Evolutionary conservation across 352 stramenopile species (phyloP).

Genomic region (Blastocystis sp.): DNA sequence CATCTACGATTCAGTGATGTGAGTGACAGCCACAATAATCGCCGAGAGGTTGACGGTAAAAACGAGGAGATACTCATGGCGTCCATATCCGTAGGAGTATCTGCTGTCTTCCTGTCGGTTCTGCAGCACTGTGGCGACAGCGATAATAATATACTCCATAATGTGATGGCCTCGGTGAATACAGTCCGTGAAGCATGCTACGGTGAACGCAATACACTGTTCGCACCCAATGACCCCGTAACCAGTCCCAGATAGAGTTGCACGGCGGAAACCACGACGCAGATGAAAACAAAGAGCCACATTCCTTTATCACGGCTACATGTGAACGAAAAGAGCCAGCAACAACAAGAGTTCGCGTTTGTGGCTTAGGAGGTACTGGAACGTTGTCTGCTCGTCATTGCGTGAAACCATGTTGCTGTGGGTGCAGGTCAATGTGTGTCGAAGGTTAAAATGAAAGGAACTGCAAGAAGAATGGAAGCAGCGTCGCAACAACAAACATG

Average conservation of each 20-base stretch:
- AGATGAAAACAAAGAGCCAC: conserved; percentile 50
- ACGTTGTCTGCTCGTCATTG: not conserved
- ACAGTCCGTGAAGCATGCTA: conserved; percentile 46
- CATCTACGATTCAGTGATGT: not conserved
- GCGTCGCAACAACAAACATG: not conserved
- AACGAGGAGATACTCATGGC: conserved; percentile 42
- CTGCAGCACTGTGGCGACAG: conserved; percentile 23
- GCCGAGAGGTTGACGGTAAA: conserved; percentile 24
- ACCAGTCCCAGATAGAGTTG: conserved; percentile 10
- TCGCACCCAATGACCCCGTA: conserved; percentile 28
- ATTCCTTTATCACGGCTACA: conserved; percentile 24
- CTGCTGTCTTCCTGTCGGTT: not conserved
- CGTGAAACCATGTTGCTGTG: conserved; percentile 5
- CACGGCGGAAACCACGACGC: not conserved
- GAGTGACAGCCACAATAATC: not conserved
- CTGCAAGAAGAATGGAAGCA: not conserved
- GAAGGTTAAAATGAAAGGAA: no score
- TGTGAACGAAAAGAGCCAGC: not conserved
- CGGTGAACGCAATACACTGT: not conserved
- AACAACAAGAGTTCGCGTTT: conserved; percentile 31
- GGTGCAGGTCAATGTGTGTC: not conserved
- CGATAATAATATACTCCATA: conserved; percentile 5
- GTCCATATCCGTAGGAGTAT: conserved; percentile 45
- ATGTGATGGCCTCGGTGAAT: conserved; percentile 38
- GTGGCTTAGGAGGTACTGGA: conserved; percentile 30